Evolutionary conservation across 495 filamentous ascomycete genomes (phyloP).

Genomic region (Neurospora pannonica): DNA sequence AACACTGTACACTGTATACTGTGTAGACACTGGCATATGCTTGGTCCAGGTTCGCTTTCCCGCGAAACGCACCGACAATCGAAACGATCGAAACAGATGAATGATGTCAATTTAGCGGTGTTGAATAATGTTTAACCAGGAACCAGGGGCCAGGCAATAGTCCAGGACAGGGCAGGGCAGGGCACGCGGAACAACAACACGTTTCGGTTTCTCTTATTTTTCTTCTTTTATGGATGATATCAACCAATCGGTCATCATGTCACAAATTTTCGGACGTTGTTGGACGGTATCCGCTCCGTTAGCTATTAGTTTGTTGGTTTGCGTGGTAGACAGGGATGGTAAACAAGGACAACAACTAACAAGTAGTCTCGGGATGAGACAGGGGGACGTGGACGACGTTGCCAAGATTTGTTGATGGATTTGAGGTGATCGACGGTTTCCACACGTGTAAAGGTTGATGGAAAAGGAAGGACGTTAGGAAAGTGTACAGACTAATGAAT

Average conservation of each 20-base stretch:
- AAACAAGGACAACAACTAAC: not conserved
- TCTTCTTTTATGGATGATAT: too few relatives aligned
- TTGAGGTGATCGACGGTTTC: not conserved
- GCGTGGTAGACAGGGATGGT: not conserved
- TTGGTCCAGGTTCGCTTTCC: not conserved
- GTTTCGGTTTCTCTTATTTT: not conserved
- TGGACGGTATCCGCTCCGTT: not conserved
- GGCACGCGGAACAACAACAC: not conserved
- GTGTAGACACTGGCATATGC: not conserved
- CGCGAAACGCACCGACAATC: not conserved
- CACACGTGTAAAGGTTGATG: not conserved
- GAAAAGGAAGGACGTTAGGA: not conserved
- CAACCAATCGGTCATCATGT: constrained; percentile 1
- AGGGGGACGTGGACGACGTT: constrained; percentile 1
- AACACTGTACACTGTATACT: not conserved
- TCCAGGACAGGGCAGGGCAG: too few relatives aligned
- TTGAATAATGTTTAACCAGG: not conserved
- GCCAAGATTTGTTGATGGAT: constrained; percentile 5
- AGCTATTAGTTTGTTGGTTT: constrained; percentile 1
- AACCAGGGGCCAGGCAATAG: not conserved
- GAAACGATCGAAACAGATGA: not conserved
- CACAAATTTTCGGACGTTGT: constrained; percentile 1
- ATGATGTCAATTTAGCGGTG: constrained; percentile 5
- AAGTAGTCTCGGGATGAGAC: not conserved
- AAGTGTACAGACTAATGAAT: not conserved